Evolutionary conservation across 2,329 filamentous ascomycete genomes (phyloP).

Genomic region (Fusarium lyarnte): DNA sequence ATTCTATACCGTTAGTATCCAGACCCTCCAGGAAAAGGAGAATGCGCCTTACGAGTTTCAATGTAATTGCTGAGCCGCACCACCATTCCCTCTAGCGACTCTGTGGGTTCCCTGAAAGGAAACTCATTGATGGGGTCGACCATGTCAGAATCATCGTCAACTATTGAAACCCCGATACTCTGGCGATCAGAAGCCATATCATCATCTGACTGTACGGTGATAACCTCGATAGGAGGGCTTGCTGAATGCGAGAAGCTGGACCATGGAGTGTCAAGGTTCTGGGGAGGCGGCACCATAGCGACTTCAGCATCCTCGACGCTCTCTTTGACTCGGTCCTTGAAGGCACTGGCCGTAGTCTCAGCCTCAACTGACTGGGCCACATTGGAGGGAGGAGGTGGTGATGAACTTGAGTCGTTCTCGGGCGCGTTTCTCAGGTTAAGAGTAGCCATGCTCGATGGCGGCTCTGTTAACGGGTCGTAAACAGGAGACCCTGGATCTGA

Average conservation of each 20-base stretch:
- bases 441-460: conserved; percentile 66
- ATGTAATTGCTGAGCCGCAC: conserved; percentile 52
- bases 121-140: conserved; percentile 58
- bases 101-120: conserved; percentile 53
- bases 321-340: conserved; percentile 49
- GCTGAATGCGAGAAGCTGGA: conserved; percentile 52
- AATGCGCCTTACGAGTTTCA: conserved; percentile 41
- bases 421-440: conserved; percentile 66
- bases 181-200: conserved; percentile 48
- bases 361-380: conserved; percentile 32
- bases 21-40: neutral
- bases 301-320: conserved; percentile 59
- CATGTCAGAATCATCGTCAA: conserved; percentile 34
- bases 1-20: conserved; percentile 49
- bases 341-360: neutral
- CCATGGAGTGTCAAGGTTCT: conserved; percentile 41
- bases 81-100: conserved; percentile 47
- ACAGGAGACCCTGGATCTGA: conserved; percentile 50
- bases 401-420: conserved; percentile 54
- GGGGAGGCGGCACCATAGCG: conserved; percentile 45
- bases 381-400: conserved; percentile 53
- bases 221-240: conserved; percentile 57
- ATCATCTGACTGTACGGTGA: conserved; percentile 52
- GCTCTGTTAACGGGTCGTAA: conserved; percentile 45
- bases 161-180: conserved; percentile 43